These are phyloP conservation scores for Tetradesmus lagerheimii DNA, from an alignment of 139 green algal species.

Conservation along the genomic window DNA sequence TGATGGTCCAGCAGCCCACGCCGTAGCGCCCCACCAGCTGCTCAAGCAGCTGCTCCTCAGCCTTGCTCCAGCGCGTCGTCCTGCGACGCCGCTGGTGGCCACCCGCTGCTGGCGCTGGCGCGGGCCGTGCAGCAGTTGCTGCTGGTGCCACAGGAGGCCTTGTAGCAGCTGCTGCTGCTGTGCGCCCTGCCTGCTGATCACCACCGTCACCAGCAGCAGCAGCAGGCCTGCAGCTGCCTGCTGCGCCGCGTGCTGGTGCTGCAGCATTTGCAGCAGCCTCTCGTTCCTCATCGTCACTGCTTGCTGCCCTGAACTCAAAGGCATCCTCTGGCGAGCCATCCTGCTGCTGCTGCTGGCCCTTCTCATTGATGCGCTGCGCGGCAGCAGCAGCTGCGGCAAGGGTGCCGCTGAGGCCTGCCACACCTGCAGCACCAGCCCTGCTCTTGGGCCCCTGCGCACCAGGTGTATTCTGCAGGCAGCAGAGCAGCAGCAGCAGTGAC, in stretches of 20 bases:
- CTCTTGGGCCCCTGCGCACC: not conserved
- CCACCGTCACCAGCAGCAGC: not conserved
- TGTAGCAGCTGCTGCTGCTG: not conserved
- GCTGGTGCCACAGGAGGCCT: not conserved
- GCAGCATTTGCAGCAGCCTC: not conserved
- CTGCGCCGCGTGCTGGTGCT: not conserved
- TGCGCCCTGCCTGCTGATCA: not conserved
- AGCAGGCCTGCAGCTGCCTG: conserved; percentile 3
- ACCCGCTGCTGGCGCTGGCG: not conserved
- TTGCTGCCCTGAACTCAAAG: not conserved
- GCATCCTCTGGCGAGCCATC: not conserved
- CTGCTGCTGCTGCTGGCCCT: not conserved
- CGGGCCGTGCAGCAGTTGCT: not conserved
- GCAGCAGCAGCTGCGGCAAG: not conserved
- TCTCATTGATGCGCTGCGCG: not conserved
- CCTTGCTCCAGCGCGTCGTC: not conserved
- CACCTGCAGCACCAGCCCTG: not conserved
- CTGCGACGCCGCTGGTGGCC: not conserved
- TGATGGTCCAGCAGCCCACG: not conserved
- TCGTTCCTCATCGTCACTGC: not conserved
- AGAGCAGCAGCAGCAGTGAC: not conserved
- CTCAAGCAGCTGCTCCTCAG: conserved; percentile 14
- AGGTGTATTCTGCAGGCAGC: not conserved
- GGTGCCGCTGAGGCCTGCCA: not conserved
- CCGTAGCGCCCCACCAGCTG: conserved; percentile 9